phyloP scores from a whole-genome alignment of 768 basidiomycete species.

The Trametes elegans region DNA sequence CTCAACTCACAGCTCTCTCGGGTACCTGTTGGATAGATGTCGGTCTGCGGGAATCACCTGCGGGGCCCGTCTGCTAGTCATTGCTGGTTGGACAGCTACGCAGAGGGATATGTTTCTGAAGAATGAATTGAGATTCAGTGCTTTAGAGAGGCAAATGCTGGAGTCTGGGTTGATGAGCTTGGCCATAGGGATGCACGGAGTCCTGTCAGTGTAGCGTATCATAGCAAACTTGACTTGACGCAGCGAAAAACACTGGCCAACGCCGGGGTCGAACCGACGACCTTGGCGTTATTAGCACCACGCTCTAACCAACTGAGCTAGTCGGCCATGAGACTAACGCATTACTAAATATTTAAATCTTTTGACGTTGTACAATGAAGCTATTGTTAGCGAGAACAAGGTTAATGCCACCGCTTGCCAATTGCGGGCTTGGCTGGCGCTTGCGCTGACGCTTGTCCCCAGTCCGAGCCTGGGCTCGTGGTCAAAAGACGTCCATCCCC shows the following conservation, averaged over 20 bases:
- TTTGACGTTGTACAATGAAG: background rate
- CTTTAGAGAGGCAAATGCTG: background rate
- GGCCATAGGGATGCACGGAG: background rate
- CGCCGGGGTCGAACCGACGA: conserved; percentile 11
- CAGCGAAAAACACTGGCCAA: no score
- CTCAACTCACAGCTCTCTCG: background rate
- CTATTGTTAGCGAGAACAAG: background rate
- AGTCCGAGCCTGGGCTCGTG: background rate
- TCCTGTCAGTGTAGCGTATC: no score
- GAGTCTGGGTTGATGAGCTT: background rate
- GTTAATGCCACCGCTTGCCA: background rate
- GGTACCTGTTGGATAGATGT: background rate
- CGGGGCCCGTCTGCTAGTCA: background rate
- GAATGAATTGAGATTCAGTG: background rate
- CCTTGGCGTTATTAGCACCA: conserved; percentile 63
- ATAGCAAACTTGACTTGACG: no score
- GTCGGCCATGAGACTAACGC: no score
- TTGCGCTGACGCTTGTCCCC: background rate
- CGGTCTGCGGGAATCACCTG: background rate
- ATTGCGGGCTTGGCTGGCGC: no score
- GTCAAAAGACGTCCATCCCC: background rate
- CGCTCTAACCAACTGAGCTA: conserved; percentile 96
- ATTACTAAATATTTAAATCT: no score
- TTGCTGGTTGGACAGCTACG: background rate
- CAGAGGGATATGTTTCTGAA: background rate